Evolutionary conservation across 2,329 filamentous ascomycete genomes (phyloP).

Genomic region (Cytospora paraplurivora): DNA sequence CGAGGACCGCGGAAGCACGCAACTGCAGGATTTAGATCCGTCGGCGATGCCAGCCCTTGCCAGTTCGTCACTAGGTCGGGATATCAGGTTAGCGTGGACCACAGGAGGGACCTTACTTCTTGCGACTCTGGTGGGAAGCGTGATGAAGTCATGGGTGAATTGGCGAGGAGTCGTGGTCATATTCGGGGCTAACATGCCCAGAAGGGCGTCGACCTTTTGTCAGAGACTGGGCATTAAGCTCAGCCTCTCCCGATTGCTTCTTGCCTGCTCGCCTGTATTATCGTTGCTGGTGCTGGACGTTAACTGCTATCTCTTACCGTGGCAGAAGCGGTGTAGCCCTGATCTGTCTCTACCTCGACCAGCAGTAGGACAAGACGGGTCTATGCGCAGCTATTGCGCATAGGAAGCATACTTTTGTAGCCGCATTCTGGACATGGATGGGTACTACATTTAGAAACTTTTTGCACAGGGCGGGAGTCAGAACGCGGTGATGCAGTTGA

Average conservation of each 20-base stretch:
- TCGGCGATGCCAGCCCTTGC: background rate
- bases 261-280: constrained; percentile 4
- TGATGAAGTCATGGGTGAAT: constrained; percentile 3
- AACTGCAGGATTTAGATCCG: background rate
- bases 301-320: background rate
- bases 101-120: background rate
- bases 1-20: background rate
- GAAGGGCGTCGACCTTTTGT: background rate
- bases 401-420: background rate
- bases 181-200: no score
- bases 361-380: constrained; percentile 9
- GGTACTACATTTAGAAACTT: background rate
- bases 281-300: background rate
- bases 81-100: background rate
- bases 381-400: constrained; percentile 11
- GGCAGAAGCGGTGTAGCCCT: constrained; percentile 7
- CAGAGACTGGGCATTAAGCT: background rate
- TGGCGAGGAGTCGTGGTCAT: background rate
- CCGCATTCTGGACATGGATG: background rate
- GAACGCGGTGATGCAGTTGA: background rate
- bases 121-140: background rate
- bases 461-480: background rate
- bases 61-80: constrained; percentile 1
- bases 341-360: constrained; percentile 6
- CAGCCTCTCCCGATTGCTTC: background rate